Evolutionary conservation across 2,329 filamentous ascomycete species (phyloP), one percentile per base, ranked within the genome.

Genomic region (Ascochyta koolunga): DNA sequence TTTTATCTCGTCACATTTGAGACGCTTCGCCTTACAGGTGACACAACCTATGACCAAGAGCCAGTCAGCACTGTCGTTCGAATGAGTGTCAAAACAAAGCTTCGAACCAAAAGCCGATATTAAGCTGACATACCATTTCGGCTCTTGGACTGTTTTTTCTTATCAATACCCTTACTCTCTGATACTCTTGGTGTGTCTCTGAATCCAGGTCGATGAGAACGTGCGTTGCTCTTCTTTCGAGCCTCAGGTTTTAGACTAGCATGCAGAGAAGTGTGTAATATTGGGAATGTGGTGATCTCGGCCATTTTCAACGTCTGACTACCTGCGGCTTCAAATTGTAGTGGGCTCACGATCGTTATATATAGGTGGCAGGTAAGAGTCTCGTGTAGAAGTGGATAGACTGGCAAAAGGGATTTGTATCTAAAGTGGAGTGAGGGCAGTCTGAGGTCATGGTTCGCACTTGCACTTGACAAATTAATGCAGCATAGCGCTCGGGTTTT

Each of bases 1-100:
- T 61, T 90, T 89, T 39, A 83, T 84, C 76, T 90, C 88, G 70
- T 89, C 88, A 75, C 88, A 90, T 75, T 90, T 90, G 47, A 90
- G 76, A 54, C 88, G 80, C 75, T 90, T 90, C 58, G 84, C 81
- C 75, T 90, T 90, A 78, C 88, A 90, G 49, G 88, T 90, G 62
- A 86, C 81, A 74, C 88, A 90, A 61, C 88, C 88, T 90, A 60
- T 44, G 21, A 9, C 33, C 2, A 41, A 10, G 18, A 1, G 45
- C 67, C 53, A 67, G 45, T 68, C 53, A 67, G 55, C 9, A 10
- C 43, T 21, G 16, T 33, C 35, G 40, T 31, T 19, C 19, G 8
- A 18, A 22, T 16, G 13, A 13, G 6, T 11, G 10, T 8, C n/a
- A n/a, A 33, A n/a, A n/a, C 9, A 33, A 32, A n/a, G 29, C 29